A percentile compares a stretch with the other conserved stretches of the same genome.
Evolutionary conservation across 2,329 filamentous ascomycete genomes (phyloP).

Genomic region (Thermoascus crustaceus): DNA sequence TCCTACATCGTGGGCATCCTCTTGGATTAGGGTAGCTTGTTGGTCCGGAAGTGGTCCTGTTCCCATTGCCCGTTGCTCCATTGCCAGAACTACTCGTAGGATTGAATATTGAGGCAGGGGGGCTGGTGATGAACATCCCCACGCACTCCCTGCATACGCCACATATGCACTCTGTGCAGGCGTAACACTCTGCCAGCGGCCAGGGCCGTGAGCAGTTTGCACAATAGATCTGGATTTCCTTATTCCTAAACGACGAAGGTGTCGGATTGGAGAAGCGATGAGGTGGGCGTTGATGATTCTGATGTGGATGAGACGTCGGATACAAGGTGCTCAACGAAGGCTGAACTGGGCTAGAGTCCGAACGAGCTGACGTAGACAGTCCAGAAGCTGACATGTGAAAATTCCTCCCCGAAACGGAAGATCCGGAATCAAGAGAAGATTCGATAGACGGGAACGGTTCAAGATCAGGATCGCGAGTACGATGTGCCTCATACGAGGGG

Average conservation of each 20-base stretch:
- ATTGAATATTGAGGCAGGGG: slow-evolving; percentile 31
- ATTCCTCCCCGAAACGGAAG: slow-evolving; percentile 50
- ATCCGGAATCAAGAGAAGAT: slow-evolving; percentile 55
- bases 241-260: slow-evolving; percentile 43
- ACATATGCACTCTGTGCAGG: slow-evolving; percentile 93
- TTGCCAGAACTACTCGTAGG: slow-evolving; percentile 25
- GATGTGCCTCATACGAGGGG: slow-evolving; percentile 50
- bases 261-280: slow-evolving; percentile 41
- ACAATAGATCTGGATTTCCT: slow-evolving; percentile 77
- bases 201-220: slow-evolving; percentile 75
- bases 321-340: slow-evolving; percentile 35
- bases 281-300: slow-evolving; percentile 24
- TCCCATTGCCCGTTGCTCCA: slow-evolving; percentile 20
- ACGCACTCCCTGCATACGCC: slow-evolving; percentile 86
- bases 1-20: slow-evolving; percentile 39
- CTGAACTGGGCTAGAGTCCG: slow-evolving; percentile 51
- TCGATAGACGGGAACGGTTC: slow-evolving; percentile 89
- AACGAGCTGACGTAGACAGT: slow-evolving; percentile 62
- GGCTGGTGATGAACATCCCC: slow-evolving; percentile 36
- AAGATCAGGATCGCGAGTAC: slow-evolving; percentile 46
- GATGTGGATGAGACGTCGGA: slow-evolving; percentile 23
- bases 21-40: slow-evolving; percentile 33
- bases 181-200: slow-evolving; percentile 73
- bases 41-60: slow-evolving; percentile 16
- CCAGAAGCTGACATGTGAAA: slow-evolving; percentile 62